Conservation (phyloP, 2,329 filamentous ascomycete genomes). For the Penicillium sp. region DNA sequence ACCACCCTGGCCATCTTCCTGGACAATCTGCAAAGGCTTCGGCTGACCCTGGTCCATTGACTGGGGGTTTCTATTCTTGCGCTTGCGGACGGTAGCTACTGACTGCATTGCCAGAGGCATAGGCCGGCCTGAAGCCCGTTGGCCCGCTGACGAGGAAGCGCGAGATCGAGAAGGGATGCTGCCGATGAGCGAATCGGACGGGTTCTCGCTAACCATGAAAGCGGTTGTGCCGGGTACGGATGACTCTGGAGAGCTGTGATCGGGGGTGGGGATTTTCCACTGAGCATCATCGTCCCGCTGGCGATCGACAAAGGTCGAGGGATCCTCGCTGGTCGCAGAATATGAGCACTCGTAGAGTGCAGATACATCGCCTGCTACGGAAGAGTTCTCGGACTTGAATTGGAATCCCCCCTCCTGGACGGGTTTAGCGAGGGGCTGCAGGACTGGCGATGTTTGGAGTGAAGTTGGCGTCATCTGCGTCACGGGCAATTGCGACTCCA, state of each 20-base stretch:
- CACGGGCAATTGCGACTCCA: conserved; percentile 39
- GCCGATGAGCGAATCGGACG: conserved; percentile 34
- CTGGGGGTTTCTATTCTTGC: conserved; percentile 37
- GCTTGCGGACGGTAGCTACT: conserved; percentile 37
- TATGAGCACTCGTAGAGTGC: conserved; percentile 39
- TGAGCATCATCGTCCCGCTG: conserved; percentile 34
- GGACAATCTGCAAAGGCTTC: conserved; percentile 47
- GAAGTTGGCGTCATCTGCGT: conserved; percentile 33
- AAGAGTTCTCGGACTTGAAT: conserved; percentile 42
- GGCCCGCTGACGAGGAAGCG: conserved; percentile 27
- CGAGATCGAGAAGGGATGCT: conserved; percentile 30
- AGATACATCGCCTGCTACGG: conserved; percentile 41
- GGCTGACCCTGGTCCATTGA: conserved; percentile 34
- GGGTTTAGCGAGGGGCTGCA: conserved; percentile 25
- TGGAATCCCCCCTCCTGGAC: conserved; percentile 35
- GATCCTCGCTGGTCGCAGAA: conserved; percentile 37
- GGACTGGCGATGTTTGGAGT: conserved; percentile 18
- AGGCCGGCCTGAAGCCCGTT: conserved; percentile 31
- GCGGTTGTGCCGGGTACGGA: conserved; percentile 34
- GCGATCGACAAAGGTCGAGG: conserved; percentile 33
- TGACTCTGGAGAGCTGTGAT: conserved; percentile 28
- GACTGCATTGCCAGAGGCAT: conserved; percentile 38
- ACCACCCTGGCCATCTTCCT: conserved; percentile 48
- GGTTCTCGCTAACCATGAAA: conserved; percentile 42
- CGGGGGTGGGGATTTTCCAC: conserved; percentile 36